Base-by-base conservation (phyloP, 768 basidiomycete species). In the Mycena haematopus region DNA sequence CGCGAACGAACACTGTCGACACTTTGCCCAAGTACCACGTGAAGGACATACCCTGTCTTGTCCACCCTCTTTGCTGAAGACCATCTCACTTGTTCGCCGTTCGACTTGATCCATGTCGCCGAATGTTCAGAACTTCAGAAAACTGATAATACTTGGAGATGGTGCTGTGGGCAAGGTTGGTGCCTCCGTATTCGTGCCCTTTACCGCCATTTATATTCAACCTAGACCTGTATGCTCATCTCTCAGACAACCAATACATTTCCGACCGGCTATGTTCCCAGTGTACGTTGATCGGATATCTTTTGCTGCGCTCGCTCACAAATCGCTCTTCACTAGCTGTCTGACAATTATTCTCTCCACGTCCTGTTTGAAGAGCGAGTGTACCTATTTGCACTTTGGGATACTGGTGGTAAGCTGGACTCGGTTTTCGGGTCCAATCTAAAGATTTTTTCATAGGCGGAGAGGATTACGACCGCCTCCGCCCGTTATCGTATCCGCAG, bases 341-440 rank as follows among this genome's bases (percentile, higher is more conserved):
- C 94, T 77, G 93, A 96, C 79, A 96, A 96, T 79, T 95, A 95
- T 79, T 96, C 97, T 65, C 96, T 99, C 65, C 98, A 96, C n/a
- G 96, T 99, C 61, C 99, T 98, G 97, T 98, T 99, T 79, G 96
- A 96, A 52, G 96, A 98, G 72, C 96, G 98, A 78, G 96, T 96
- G 56, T 99, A 98, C 78, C 98, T 96, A 67, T 80, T 99, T 73
- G 97, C 96, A 58, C 77, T 99, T 68, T 99, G 98, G 77, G 97
- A 99, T 84, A 99, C 97, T 63, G 97, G 96, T 70, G 95, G 95
- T 95, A 54, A 21, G 52, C 27, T 46, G 19, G 50, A 10, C 36
- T 36, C 36, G 36, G 6, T 42, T 42, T 42, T 19, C 14, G 40
- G 14, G 14, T 42, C n/a, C 40, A 19, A 42, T n/a, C 3, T 8